These are phyloP conservation scores for Rhizopogon rudus DNA, from an alignment of 768 basidiomycete species.

Conservation along the genomic window DNA sequence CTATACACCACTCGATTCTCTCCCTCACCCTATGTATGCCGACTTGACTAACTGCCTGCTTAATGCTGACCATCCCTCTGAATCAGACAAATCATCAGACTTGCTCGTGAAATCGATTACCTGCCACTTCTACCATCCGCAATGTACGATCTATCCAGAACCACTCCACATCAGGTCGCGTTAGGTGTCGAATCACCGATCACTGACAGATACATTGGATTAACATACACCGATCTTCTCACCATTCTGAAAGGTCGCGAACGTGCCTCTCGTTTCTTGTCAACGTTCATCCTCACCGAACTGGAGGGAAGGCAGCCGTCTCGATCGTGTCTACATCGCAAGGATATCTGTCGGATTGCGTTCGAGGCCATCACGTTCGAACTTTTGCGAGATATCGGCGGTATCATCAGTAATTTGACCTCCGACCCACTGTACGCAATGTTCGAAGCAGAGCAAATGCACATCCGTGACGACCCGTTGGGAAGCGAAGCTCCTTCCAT, in stretches of 20 bases:
- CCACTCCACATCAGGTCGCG: conserved; percentile 55
- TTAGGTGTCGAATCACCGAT: conserved; percentile 40
- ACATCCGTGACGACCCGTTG: conserved; percentile 43
- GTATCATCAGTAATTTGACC: conserved; percentile 57
- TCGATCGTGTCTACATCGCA: conserved; percentile 41
- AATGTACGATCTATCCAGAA: conserved; percentile 77
- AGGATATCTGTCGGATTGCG: conserved; percentile 60
- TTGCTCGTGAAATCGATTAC: conserved; percentile 53
- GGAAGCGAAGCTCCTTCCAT: conserved; percentile 39
- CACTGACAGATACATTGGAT: conserved; percentile 33
- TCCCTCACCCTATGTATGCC: conserved; percentile 69
- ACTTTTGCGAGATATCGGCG: conserved; percentile 69
- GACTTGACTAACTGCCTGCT: background rate
- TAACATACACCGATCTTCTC: conserved; percentile 50
- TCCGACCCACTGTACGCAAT: conserved; percentile 72
- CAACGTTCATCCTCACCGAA: conserved; percentile 71
- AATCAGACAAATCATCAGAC: conserved; percentile 57
- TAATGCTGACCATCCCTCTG: conserved; percentile 6
- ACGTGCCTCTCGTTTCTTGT: conserved; percentile 67
- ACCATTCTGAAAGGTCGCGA: conserved; percentile 65
- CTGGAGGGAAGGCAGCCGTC: conserved; percentile 61
- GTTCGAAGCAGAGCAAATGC: conserved; percentile 62
- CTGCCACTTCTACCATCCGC: conserved; percentile 65
- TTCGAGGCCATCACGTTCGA: conserved; percentile 75
- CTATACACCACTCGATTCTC: conserved; percentile 48